Base-by-base conservation (phyloP, 805 yeast species). In the Pichia scutulata region DNA sequence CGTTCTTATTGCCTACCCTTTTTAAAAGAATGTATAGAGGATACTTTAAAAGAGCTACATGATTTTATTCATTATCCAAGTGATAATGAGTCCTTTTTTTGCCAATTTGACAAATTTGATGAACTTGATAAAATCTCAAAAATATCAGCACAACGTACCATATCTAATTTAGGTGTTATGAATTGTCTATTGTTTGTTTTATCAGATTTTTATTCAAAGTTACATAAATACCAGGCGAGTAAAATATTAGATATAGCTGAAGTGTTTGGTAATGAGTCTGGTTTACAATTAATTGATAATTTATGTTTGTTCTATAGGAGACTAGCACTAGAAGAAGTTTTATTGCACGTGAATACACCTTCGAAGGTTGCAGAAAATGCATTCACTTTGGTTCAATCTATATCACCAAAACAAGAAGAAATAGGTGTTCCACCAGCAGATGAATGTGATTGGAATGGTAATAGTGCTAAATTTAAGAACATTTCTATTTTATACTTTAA, bases 381-480 rank as follows among this genome's bases (percentile, higher is more conserved):
- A 22, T 48, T 67, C 59, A 55, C 58, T 1, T 64, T 61, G 3
- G 60, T 60, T 16, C 62, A 56, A 18, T 71, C 69, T 12, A 58
- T 64, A 18, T 70, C 75, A 3, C 73, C 74, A 2, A 60, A 73
- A 16, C 71, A 74, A 43, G 69, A 80, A 9, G 72, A 70, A 51
- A 64, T 73, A 0, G 69, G 68, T 2, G 73, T 75, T 24, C 80
- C 80, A 0, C 55, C 60, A 5, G 67, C 44, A 56, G 70, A 39
- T 59, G 61, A 24, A 52, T 62, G 44, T 61, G 69, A 49, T 64
- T 60, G 70, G 51, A 74, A 73, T 36, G 74, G 73, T 40, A 75
- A 78, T 0, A 72, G 80, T 40, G 77, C 85, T 0, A 81, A 80
- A 56, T 80, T 71, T 65, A 84, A 84, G 55, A 86, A 85, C 57